These are phyloP conservation scores for Thelonectria blattea DNA, from an alignment of 2,329 filamentous ascomycete genomes.

Conservation along the genomic window DNA sequence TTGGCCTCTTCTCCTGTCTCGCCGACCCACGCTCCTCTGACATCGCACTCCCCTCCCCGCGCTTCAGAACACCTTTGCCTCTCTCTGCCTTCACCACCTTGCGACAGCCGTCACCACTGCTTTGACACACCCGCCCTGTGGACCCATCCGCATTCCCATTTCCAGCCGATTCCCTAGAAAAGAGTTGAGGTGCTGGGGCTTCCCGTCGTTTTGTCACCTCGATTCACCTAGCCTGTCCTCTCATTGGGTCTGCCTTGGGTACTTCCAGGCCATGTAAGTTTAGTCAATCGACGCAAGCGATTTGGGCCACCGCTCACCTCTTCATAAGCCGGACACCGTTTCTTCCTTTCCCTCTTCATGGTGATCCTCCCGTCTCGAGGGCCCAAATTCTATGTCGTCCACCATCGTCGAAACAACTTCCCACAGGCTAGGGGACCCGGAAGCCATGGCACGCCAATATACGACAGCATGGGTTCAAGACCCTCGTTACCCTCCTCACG, in stretches of 20 bases:
- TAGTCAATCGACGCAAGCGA: slow-evolving; percentile 34
- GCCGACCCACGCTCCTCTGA: slow-evolving; percentile 6
- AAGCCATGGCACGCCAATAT: slow-evolving; percentile 36
- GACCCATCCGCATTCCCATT: slow-evolving; percentile 37
- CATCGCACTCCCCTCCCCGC: slow-evolving; percentile 13
- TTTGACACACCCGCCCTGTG: slow-evolving; percentile 28
- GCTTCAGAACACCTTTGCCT: slow-evolving; percentile 15
- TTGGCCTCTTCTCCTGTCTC: slow-evolving; percentile 17
- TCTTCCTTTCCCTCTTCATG: slow-evolving; percentile 26
- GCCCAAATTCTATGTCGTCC: slow-evolving; percentile 30
- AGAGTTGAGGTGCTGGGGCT: slow-evolving; percentile 30
- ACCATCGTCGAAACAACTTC: slow-evolving; percentile 27
- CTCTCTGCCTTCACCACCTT: slow-evolving; percentile 21
- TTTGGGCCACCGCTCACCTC: slow-evolving; percentile 27
- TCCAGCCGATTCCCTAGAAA: slow-evolving; percentile 33
- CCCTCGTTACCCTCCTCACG: slow-evolving; percentile 25
- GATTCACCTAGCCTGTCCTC: slow-evolving; percentile 25
- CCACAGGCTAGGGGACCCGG: slow-evolving; percentile 24
- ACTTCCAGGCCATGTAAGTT: slow-evolving; percentile 34
- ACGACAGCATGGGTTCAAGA: slow-evolving; percentile 31
- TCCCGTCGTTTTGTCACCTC: slow-evolving; percentile 27
- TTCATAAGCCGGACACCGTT: slow-evolving; percentile 24
- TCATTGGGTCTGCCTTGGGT: slow-evolving; percentile 27
- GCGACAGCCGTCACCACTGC: slow-evolving; percentile 26
- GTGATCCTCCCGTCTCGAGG: slow-evolving; percentile 15